These are phyloP conservation scores for Scheffersomyces cryptocercus DNA, from an alignment of 1,139 yeast species.

Conservation along the genomic window DNA sequence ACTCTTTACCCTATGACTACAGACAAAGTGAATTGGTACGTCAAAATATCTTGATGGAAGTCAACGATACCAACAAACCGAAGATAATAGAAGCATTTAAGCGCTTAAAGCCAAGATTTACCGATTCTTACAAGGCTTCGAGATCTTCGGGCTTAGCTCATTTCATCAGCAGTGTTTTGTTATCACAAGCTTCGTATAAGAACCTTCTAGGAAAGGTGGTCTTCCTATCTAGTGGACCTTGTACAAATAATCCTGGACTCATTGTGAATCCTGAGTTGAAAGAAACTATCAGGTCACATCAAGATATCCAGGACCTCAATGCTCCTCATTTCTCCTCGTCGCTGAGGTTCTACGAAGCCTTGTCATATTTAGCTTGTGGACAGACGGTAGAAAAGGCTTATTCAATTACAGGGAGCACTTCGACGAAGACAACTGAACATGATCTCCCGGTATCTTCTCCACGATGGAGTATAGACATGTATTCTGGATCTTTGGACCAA, in stretches of 20 bases:
- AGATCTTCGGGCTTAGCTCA: slow-evolving; percentile 37
- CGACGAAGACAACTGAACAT: slow-evolving; percentile 27
- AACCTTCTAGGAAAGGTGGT: slow-evolving; percentile 26
- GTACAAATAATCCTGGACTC: slow-evolving; percentile 35
- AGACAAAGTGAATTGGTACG: slow-evolving; percentile 10
- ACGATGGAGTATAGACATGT: slow-evolving; percentile 32
- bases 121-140: slow-evolving; percentile 29
- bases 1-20: slow-evolving; percentile 7
- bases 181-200: slow-evolving; percentile 18
- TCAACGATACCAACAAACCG: slow-evolving; percentile 3
- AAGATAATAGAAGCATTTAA: slow-evolving; percentile 13
- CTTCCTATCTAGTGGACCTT: slow-evolving; percentile 38
- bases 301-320: slow-evolving; percentile 31
- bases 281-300: slow-evolving; percentile 32
- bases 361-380: slow-evolving; percentile 36
- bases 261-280: slow-evolving; percentile 19
- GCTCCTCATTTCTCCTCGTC: slow-evolving; percentile 28
- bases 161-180: slow-evolving; percentile 22
- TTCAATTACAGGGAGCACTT: slow-evolving; percentile 15
- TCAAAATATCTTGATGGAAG: slow-evolving; percentile 5
- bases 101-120: slow-evolving; percentile 22
- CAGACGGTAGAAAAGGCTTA: slow-evolving; percentile 22
- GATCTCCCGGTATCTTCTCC: slow-evolving; percentile 21
- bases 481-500: slow-evolving; percentile 41
- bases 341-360: slow-evolving; percentile 27